Evolutionary conservation across 495 filamentous ascomycete genomes (phyloP).

Genomic region (Trichoderma asperelloides): DNA sequence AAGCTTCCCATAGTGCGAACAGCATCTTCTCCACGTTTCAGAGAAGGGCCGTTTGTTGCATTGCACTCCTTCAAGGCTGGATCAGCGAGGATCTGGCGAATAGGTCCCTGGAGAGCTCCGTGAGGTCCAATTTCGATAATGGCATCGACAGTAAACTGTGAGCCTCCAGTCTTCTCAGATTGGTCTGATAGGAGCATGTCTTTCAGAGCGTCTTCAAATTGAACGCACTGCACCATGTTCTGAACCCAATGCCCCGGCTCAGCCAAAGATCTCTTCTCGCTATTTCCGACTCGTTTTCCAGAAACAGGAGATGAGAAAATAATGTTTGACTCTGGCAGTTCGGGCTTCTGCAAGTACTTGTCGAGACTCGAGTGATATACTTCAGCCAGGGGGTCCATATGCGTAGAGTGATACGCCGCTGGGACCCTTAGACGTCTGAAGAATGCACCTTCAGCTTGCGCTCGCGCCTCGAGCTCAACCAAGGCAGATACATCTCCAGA

Average conservation of each 20-base stretch:
- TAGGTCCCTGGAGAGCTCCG: slow-evolving; percentile 38
- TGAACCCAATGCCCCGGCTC: slow-evolving; percentile 24
- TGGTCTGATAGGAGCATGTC: slow-evolving; percentile 12
- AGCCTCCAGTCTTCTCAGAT: neutral
- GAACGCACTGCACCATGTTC: slow-evolving; percentile 31
- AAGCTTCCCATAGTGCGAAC: slow-evolving; percentile 16
- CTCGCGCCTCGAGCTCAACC: slow-evolving; percentile 15
- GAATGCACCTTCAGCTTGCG: slow-evolving; percentile 20
- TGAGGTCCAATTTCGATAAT: slow-evolving; percentile 53
- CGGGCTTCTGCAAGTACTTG: neutral
- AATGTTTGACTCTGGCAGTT: neutral
- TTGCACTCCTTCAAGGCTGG: neutral
- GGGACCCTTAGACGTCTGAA: slow-evolving; percentile 31
- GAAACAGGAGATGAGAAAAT: slow-evolving; percentile 12
- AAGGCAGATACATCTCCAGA: slow-evolving; percentile 27
- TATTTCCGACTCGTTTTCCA: neutral
- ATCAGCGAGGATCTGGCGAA: slow-evolving; percentile 30
- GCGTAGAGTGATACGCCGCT: slow-evolving; percentile 46
- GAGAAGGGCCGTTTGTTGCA: slow-evolving; percentile 16
- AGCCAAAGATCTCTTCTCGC: neutral
- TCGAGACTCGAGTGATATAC: slow-evolving; percentile 15
- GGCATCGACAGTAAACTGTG: slow-evolving; percentile 1
- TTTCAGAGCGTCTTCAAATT: slow-evolving; percentile 26
- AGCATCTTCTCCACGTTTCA: slow-evolving; percentile 19
- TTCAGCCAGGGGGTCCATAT: slow-evolving; percentile 32